Percentiles rank a stretch among this genome's conserved stretches.
Evolutionary conservation across 768 basidiomycete genomes (phyloP).

Genomic region (Aureoboletus auriporus): DNA sequence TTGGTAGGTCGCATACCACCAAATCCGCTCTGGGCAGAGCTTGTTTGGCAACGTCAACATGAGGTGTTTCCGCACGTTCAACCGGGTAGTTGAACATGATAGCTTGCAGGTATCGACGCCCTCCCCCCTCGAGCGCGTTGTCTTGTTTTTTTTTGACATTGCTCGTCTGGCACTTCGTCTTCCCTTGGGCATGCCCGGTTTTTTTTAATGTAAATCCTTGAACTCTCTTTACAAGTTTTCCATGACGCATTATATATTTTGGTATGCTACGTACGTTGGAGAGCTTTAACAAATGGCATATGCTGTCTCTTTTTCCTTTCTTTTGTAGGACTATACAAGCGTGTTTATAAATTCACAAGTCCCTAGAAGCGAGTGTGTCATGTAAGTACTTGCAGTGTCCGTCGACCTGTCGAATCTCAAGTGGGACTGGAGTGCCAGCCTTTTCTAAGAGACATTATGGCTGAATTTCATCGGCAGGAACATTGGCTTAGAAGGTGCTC

Average conservation of each 20-base stretch:
- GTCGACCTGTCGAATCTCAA: too few relatives aligned
- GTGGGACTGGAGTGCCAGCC: too few relatives aligned
- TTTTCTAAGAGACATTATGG: too few relatives aligned
- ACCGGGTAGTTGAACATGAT: not conserved
- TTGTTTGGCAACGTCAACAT: constrained; percentile 79
- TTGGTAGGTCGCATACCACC: constrained; percentile 88
- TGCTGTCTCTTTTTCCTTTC: constrained; percentile 9
- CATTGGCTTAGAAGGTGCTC: too few relatives aligned
- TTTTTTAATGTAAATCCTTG: not conserved
- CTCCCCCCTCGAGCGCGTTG: not conserved
- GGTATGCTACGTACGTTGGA: constrained; percentile 16
- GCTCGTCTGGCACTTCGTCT: constrained; percentile 4
- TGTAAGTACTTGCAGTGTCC: too few relatives aligned
- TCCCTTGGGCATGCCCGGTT: constrained; percentile 1
- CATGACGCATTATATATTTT: not conserved
- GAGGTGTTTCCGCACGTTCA: constrained; percentile 30
- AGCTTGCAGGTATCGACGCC: too few relatives aligned
- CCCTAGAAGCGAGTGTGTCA: not conserved
- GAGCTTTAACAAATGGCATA: constrained; percentile 3
- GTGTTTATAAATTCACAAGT: too few relatives aligned
- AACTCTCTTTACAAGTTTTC: not conserved
- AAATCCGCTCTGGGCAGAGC: constrained; percentile 90
- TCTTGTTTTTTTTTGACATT: constrained; percentile 6
- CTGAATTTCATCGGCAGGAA: too few relatives aligned
- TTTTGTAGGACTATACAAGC: constrained; percentile 17